Conservation (phyloP, 306 rosid species). For the Glycine soja region DNA sequence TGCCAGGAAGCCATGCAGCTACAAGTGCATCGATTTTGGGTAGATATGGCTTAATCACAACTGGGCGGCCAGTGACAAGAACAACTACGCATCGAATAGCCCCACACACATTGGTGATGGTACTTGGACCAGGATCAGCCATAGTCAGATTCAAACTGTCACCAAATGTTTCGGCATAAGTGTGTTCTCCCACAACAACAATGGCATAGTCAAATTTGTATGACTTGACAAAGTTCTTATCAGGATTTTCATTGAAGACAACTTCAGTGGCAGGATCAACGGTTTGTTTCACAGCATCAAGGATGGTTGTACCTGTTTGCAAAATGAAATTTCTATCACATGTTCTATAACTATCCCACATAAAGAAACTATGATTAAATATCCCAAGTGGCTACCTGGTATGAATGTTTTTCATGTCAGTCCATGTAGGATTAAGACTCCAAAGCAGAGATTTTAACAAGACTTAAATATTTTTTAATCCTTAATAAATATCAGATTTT, state of each 20-base stretch:
- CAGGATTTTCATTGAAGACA: constrained; percentile 79
- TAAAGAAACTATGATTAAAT: background rate
- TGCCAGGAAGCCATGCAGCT: constrained; percentile 98
- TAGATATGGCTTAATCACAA: constrained; percentile 78
- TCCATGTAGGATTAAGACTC: background rate
- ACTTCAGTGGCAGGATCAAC: constrained; percentile 74
- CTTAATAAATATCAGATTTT: too few species aligned
- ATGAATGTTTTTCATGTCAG: background rate
- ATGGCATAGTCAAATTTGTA: constrained; percentile 70
- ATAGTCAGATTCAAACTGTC: constrained; percentile 80
- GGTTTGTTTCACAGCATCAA: constrained; percentile 71
- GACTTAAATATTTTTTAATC: too few species aligned
- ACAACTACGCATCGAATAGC: constrained; percentile 72
- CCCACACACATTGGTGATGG: constrained; percentile 74
- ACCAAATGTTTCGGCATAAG: constrained; percentile 83
- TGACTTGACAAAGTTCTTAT: constrained; percentile 66
- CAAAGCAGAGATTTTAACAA: background rate
- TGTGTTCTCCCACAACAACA: constrained; percentile 87
- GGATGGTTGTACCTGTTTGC: constrained; percentile 81
- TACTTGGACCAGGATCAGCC: constrained; percentile 75
- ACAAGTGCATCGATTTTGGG: constrained; percentile 74
- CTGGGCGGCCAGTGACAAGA: constrained; percentile 86
- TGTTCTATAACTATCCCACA: background rate
- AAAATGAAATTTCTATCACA: background rate
- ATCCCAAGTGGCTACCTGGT: background rate